These are phyloP conservation scores for Hyaloscypha finlandica DNA, from an alignment of 495 filamentous ascomycete species.

Conservation along the genomic window DNA sequence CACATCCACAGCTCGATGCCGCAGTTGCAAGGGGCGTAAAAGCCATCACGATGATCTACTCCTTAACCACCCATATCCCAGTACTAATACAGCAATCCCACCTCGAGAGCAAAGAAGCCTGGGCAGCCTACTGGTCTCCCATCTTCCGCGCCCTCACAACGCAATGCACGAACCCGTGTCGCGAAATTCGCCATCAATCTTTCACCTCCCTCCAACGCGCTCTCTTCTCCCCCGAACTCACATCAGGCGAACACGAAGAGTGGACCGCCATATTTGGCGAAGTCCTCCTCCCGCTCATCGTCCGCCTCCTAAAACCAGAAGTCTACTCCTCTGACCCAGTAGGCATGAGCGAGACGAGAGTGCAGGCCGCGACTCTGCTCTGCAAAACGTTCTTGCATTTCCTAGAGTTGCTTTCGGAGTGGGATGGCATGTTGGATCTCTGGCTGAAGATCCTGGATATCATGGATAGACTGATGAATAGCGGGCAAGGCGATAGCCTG, in stretches of 20 bases:
- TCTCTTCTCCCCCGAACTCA: conserved; percentile 78
- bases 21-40: conserved; percentile 76
- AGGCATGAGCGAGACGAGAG: conserved; percentile 94
- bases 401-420: conserved; percentile 77
- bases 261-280: conserved; percentile 95
- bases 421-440: conserved; percentile 89
- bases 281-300: conserved; percentile 92
- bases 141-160: conserved; percentile 85
- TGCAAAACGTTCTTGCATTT: conserved; percentile 97
- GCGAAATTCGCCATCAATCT: conserved; percentile 87
- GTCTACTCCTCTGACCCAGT: conserved; percentile 88
- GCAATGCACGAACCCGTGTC: conserved; percentile 94
- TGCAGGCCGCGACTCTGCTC: conserved; percentile 86
- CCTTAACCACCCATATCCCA: conserved; percentile 78
- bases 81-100: conserved; percentile 89
- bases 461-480: conserved; percentile 96
- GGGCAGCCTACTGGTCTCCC: conserved; percentile 97
- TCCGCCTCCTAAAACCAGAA: conserved; percentile 88
- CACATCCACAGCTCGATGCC: conserved; percentile 64
- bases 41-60: conserved; percentile 76
- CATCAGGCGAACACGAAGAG: conserved; percentile 76
- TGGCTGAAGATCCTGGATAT: conserved; percentile 94
- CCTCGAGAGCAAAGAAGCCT: conserved; percentile 87
- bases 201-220: conserved; percentile 85
- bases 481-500: conserved; percentile 86